phyloP scores from a whole-genome alignment of 768 basidiomycete species.

The Boletellus sp. region DNA sequence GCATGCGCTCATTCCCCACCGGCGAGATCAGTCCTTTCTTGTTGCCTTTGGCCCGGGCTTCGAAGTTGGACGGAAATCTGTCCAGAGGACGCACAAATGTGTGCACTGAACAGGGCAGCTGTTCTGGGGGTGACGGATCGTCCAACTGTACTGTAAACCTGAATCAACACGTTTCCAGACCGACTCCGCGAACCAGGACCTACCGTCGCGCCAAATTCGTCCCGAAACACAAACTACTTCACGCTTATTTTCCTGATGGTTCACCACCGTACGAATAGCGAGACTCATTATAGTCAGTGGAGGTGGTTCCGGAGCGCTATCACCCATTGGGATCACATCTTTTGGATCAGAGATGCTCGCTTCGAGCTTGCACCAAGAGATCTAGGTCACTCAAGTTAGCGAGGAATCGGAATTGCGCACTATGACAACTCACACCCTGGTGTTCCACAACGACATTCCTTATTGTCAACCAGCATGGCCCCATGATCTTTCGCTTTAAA shows the following conservation, averaged over 20 bases:
- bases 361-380: slow-evolving; percentile 97
- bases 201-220: slow-evolving; percentile 77
- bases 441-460: slow-evolving; percentile 70
- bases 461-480: slow-evolving; percentile 93
- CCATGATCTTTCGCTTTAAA: slow-evolving; percentile 96
- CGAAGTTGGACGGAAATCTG: slow-evolving; percentile 82
- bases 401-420: neutral
- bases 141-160: slow-evolving; percentile 70
- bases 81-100: slow-evolving; percentile 91
- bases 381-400: slow-evolving; percentile 40
- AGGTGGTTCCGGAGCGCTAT: slow-evolving; percentile 74
- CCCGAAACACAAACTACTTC: slow-evolving; percentile 86
- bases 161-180: neutral
- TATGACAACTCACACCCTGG: slow-evolving; percentile 60
- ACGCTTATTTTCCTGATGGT: slow-evolving; percentile 90
- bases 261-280: slow-evolving; percentile 84
- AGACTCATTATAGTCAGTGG: slow-evolving; percentile 90
- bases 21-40: slow-evolving; percentile 68
- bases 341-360: slow-evolving; percentile 81
- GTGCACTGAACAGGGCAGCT: slow-evolving; percentile 75
- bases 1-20: slow-evolving; percentile 76
- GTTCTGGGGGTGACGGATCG: slow-evolving; percentile 86
- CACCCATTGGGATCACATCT: slow-evolving; percentile 78
- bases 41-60: slow-evolving; percentile 58
- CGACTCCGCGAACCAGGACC: slow-evolving; percentile 13